phyloP scores from a whole-genome alignment of 108 stramenopile species.

The Bacterosira constricta region DNA sequence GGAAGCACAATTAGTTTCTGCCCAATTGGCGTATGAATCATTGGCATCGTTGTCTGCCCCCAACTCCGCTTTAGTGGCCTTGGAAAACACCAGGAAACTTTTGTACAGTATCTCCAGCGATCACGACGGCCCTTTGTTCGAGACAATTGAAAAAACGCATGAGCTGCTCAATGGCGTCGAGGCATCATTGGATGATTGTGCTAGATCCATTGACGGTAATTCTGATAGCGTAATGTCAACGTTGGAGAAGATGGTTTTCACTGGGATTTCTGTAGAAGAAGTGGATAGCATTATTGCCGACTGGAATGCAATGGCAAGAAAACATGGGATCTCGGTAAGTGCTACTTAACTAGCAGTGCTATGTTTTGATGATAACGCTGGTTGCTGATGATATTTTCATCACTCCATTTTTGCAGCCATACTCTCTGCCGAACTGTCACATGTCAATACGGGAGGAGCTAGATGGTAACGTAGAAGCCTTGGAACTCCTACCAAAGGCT shows the following conservation, averaged over 20 bases:
- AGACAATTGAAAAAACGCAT: constrained; percentile 66
- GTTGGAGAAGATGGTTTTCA: constrained; percentile 44
- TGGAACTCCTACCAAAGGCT: constrained; percentile 59
- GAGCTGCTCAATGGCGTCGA: constrained; percentile 75
- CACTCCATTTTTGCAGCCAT: constrained; percentile 17
- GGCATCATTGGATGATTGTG: constrained; percentile 57
- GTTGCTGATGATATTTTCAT: background rate
- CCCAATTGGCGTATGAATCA: constrained; percentile 57
- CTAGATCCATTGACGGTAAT: constrained; percentile 60
- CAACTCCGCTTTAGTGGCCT: constrained; percentile 62
- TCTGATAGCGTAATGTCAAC: constrained; percentile 51
- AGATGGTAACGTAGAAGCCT: constrained; percentile 73
- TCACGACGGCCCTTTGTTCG: constrained; percentile 33
- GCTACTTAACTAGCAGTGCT: too few species aligned
- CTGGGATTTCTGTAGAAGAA: constrained; percentile 62
- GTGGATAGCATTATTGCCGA: constrained; percentile 66
- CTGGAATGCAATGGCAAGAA: constrained; percentile 80
- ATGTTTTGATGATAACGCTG: background rate
- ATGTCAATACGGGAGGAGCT: constrained; percentile 62
- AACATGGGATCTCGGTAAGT: constrained; percentile 67
- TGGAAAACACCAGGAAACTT: constrained; percentile 65
- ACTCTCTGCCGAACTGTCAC: constrained; percentile 67
- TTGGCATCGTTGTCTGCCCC: constrained; percentile 55
- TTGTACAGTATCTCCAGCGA: constrained; percentile 52
- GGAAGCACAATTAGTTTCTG: constrained; percentile 59